Base-by-base conservation (phyloP, 2,329 filamentous ascomycete genomes). In the Colletotrichum sp. region DNA sequence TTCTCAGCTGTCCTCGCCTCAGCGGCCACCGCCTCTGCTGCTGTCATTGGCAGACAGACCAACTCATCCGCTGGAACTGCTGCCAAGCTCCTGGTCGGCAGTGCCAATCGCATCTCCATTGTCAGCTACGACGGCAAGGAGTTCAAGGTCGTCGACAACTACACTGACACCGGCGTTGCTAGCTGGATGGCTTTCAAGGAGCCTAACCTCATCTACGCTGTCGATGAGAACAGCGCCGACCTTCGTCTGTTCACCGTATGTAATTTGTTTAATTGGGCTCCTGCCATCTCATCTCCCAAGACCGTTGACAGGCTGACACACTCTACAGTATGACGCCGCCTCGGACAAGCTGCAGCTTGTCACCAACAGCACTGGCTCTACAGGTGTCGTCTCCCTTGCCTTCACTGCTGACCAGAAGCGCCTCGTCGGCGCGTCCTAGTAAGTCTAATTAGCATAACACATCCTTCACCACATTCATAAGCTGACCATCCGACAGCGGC, bases 311-410 rank as follows among this genome's bases (percentile, higher is more conserved):
- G 21, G 60, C 71, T 70, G 38, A 76, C 58, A 58, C 30, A 34
- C 24, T 5, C 56, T 34, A 24, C 32, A 81, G 79, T 81, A 88
- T 36, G 83, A 87, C 75, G 76, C 80, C 6, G 76, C 77, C 43
- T 78, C 78, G 55, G 82, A 82, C 76, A 79, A 79, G 48, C 79
- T 87, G 18, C 73, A 78, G 32, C 78, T 82, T 48, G 78, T 82
- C 32, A 66, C 56, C 30, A 64, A 81, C 21, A 79, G 77, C 67
- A 82, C 79, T 7, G 87, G 84, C 52, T 86, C 86, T 55, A 55
- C 76, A 0, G 88, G 88, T 60, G 85, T 88, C 12, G 89, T 90
- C 36, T 86, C 86, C 76, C 84, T 90, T 28, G 87, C 83, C 62
- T 87, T 89, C 81, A 88, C 85, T 81, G 70, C 79, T 66, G 84